Conservation (phyloP, 164 flowering plant genomes). For the Chimonanthus salicifolius region DNA sequence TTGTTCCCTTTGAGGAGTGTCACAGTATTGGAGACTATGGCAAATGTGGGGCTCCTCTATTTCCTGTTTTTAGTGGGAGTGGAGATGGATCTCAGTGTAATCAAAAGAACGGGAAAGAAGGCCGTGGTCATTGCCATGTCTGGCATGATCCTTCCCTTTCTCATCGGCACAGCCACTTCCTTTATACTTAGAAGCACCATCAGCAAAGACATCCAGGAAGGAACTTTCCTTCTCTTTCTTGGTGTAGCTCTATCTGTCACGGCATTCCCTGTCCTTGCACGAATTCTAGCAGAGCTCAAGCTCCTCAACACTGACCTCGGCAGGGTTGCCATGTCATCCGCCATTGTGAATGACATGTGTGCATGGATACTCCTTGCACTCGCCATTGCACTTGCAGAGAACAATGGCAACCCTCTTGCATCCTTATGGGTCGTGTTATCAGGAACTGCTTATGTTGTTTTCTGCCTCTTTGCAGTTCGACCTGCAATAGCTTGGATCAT, state of each 20-base stretch:
- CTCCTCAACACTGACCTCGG: constrained; percentile 33
- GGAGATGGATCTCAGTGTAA: constrained; percentile 28
- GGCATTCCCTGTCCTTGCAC: constrained; percentile 28
- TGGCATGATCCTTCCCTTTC: constrained; percentile 29
- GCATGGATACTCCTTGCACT: constrained; percentile 30
- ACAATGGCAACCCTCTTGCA: background rate
- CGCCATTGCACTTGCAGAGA: constrained; percentile 16
- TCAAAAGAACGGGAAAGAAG: constrained; percentile 16
- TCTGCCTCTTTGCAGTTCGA: constrained; percentile 24
- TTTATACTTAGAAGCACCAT: constrained; percentile 10
- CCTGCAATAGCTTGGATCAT: constrained; percentile 32
- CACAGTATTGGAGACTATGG: constrained; percentile 32
- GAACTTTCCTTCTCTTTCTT: constrained; percentile 28
- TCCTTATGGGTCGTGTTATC: constrained; percentile 22
- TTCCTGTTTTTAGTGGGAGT: constrained; percentile 31
- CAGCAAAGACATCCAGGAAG: background rate
- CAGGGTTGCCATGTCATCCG: constrained; percentile 27
- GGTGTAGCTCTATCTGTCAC: constrained; percentile 23
- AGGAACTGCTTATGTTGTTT: constrained; percentile 12
- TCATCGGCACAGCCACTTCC: constrained; percentile 18
- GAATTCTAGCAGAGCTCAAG: constrained; percentile 29
- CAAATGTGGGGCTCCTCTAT: constrained; percentile 32
- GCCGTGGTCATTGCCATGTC: constrained; percentile 21
- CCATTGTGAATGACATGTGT: constrained; percentile 26
- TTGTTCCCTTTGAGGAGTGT: constrained; percentile 21